These are phyloP conservation scores for Emmonsia crescens DNA, from an alignment of 2,329 filamentous ascomycete genomes.

Conservation along the genomic window DNA sequence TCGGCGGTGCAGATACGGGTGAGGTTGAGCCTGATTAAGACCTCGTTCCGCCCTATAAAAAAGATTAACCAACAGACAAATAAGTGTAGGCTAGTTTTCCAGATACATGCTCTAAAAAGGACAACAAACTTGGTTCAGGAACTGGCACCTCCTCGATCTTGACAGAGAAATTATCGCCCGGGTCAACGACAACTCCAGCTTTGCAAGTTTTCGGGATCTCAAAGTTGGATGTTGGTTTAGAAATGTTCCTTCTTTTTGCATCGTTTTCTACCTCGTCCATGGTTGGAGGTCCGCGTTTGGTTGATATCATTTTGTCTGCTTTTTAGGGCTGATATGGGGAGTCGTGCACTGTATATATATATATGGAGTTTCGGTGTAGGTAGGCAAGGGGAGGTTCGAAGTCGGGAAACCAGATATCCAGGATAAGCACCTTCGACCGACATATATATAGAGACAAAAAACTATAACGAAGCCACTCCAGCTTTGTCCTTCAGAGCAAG, in stretches of 20 bases:
- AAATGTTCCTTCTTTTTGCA: neutral
- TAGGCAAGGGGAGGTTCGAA: neutral
- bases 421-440: neutral
- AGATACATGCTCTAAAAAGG: neutral
- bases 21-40: conserved; percentile 48
- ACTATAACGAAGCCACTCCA: neutral
- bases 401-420: neutral
- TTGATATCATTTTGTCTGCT: neutral
- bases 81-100: neutral
- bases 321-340: neutral
- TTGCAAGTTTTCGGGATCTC: conserved; percentile 41
- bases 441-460: neutral
- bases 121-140: conserved; percentile 34
- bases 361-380: neutral
- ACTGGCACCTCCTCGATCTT: conserved; percentile 40
- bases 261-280: neutral
- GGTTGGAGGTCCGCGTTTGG: neutral
- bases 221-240: neutral
- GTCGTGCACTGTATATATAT: neutral
- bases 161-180: conserved; percentile 40
- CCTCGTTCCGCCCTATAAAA: conserved; percentile 39
- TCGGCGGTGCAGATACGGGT: too few relatives aligned
- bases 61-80: neutral
- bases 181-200: conserved; percentile 41
- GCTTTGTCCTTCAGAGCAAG: neutral